Evolutionary conservation across 2,329 filamentous ascomycete genomes (phyloP), one percentile per base, ranked within the genome.

Genomic region (Microdochium nivale): DNA sequence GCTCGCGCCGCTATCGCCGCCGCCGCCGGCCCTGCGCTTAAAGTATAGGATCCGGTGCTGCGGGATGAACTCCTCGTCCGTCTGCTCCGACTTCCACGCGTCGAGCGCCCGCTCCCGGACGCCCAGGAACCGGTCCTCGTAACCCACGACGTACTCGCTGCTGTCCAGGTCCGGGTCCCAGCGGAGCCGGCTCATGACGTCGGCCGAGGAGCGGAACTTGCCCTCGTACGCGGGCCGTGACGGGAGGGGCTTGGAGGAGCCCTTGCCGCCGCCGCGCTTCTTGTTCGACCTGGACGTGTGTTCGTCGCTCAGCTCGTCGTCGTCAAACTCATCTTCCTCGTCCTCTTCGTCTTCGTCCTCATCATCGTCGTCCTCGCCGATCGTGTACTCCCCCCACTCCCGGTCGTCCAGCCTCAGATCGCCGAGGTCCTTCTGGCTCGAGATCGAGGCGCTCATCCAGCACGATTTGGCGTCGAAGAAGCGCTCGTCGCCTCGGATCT

Each of bases 51-150:
- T 81, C 16, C 81, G 71, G 59, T 84, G 81, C 64, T 84, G 79
- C 7, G 82, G 82, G 51, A 86, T 84, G 59, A 83, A 86, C 63
- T 85, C 81, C 53, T 84, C 80, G 56, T 84, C 77, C 30, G 81
- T 83, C 64, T 79, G 76, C 59, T 84, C 81, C 16, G 68, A 70
- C 67, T 79, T 82, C 81, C 81, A 85, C 27, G 70, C 66, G 49
- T 74, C 75, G 4, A 84, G 64, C 1, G 71, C 61, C 55, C 75
- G 77, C 63, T 84, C 81, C 56, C 70, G 72, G 2, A 73, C 69
- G 1, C 79, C 80, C 3, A 71, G 54, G 58, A 84, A 84, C 16
- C 81, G 71, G 61, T 85, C 81, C 58, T 81, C 76, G 57, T 84
- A 85, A 1, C 80, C 81, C 48, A 85, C 71, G 4, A 83, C 55